These are phyloP conservation scores for Ogataea dorogensis DNA, from an alignment of 805 yeast species.

Conservation along the genomic window DNA sequence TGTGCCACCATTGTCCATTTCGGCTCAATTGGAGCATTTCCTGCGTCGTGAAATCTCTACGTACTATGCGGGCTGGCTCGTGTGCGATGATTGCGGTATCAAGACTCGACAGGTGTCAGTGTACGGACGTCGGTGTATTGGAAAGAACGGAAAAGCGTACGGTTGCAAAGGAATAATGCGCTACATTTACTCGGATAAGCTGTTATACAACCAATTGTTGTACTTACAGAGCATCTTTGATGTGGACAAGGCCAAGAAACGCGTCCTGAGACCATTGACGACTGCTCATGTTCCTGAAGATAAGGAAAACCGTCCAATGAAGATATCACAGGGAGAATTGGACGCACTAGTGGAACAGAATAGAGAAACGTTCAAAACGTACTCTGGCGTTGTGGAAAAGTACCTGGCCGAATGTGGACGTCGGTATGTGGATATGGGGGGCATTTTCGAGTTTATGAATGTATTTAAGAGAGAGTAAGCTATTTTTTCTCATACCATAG, in stretches of 20 bases:
- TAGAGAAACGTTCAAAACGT: slow-evolving; percentile 53
- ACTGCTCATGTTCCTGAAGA: slow-evolving; percentile 17
- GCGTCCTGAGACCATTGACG: slow-evolving; percentile 53
- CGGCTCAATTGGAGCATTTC: slow-evolving; percentile 71
- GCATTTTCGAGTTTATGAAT: slow-evolving; percentile 51
- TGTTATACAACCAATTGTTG: slow-evolving; percentile 79
- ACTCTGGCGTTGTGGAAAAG: slow-evolving; percentile 60
- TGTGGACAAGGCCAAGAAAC: slow-evolving; percentile 67
- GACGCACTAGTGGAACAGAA: slow-evolving; percentile 81
- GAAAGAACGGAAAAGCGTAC: slow-evolving; percentile 55
- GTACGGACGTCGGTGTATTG: slow-evolving; percentile 83
- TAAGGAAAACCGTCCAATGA: slow-evolving; percentile 24
- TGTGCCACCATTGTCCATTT: slow-evolving; percentile 53
- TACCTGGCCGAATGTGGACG: slow-evolving; percentile 83
- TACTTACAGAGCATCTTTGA: slow-evolving; percentile 80
- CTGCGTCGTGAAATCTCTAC: slow-evolving; percentile 66
- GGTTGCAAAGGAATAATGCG: slow-evolving; percentile 81
- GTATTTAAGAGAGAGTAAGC: slow-evolving; percentile 18
- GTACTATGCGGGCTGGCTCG: slow-evolving; percentile 85
- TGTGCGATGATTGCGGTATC: slow-evolving; percentile 85
- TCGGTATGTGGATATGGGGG: slow-evolving; percentile 81
- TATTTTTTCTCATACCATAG: slow-evolving; percentile 10
- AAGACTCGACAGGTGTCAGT: slow-evolving; percentile 84
- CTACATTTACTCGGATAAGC: slow-evolving; percentile 72
- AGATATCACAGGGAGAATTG: slow-evolving; percentile 49